Evolutionary conservation across 2,329 filamentous ascomycete genomes (phyloP), one percentile per base, ranked within the genome.

Genomic region (Trichophyton mentagrophytes): DNA sequence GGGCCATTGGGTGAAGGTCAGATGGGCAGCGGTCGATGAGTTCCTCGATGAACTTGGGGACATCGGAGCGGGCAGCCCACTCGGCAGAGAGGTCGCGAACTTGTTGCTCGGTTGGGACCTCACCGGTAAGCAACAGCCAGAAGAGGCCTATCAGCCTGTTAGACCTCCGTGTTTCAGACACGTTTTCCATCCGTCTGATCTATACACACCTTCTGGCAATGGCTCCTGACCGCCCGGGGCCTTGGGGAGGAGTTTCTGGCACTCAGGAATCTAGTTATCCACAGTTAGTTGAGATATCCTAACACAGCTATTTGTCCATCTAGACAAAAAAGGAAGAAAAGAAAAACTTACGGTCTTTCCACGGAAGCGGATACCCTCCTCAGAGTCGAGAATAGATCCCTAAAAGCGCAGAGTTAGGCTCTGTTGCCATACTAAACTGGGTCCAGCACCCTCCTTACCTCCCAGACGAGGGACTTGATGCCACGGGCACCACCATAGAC

Each of bases 301-400:
- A 17, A 27, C n/a, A 30, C 15, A 47, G 3, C 13, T 55, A 3
- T 22, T 60, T 20, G 33, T 20, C 33, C 33, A 13, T 38, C 9
- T 38, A 38, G 33, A 36, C 47, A 27, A 27, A 27, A 27, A 27
- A 27, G 3, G 25, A 6, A 27, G 6, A 5, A 27, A 27, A 30
- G 6, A 6, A 57, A 51, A 36, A 33, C 80, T 69, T 75, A 83
- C 81, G 68, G 93, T 99, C 85, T 92, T 93, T 81, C 93, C 93
- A 76, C 93, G 88, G 87, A 99, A 99, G 71, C 93, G 89, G 79
- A 99, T 99, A 80, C 93, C 93, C 84, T 99, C 93, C 82, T 97
- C 90, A 62, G 92, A 84, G 79, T 99, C 93, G 72, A 99, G 88
- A 70, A 99, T 93, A 72, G 93, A 99, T 71, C 92, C 85, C 79